Conservation (phyloP, 2,329 filamentous ascomycete species). For the Fusarium subtropicale region DNA sequence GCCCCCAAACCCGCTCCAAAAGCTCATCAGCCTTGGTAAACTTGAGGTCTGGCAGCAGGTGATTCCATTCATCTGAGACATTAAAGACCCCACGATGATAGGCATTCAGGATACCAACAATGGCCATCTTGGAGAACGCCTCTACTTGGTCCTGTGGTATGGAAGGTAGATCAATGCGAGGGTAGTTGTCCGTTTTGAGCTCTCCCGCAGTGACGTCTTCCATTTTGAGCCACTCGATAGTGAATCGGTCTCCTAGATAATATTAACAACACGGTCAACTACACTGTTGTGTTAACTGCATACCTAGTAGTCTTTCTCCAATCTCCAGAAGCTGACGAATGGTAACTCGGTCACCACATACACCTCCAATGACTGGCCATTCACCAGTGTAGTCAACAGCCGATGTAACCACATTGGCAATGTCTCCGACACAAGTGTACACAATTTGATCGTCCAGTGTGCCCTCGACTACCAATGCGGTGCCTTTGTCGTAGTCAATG, state of each 20-base stretch:
- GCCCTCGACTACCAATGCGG: neutral
- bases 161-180: neutral
- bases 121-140: constrained; percentile 14
- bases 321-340: neutral
- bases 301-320: constrained; percentile 1
- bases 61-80: constrained; percentile 12
- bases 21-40: neutral
- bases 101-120: neutral
- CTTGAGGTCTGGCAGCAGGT: neutral
- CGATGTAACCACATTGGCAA: neutral
- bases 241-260: neutral
- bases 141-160: constrained; percentile 5
- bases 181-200: neutral
- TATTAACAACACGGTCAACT: rapidly evolving
- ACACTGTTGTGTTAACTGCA: neutral
- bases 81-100: constrained; percentile 5
- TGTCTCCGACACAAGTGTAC: neutral
- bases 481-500: neutral
- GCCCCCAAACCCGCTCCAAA: neutral
- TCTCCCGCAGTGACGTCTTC: neutral
- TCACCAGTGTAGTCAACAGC: neutral
- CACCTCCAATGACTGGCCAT: neutral
- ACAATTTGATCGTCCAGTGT: constrained; percentile 4
- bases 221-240: constrained; percentile 10
- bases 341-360: neutral